A percentile compares a stretch with the other conserved stretches of the same genome.
phyloP scores from a whole-genome alignment of 352 stramenopile species.

The Globisporangium parvum region DNA sequence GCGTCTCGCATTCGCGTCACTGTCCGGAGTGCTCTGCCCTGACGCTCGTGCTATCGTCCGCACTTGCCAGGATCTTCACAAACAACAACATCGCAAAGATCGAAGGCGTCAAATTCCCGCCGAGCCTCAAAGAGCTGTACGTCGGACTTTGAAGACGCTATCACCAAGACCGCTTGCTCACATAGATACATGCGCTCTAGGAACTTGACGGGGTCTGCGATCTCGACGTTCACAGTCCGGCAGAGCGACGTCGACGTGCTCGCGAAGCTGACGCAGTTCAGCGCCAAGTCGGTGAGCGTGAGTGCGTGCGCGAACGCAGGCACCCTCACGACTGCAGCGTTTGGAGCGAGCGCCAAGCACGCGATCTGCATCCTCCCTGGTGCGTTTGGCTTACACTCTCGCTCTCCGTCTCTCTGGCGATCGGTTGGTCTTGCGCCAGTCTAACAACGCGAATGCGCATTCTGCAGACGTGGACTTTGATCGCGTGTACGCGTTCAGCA shows the following conservation, averaged over 20 bases:
- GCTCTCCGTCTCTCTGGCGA: no score
- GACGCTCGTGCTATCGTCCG: neutral
- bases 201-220: neutral
- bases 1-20: neutral
- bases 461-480: constrained; percentile 13
- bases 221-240: constrained; percentile 13
- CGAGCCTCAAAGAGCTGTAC: constrained; percentile 6
- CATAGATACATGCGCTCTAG: neutral
- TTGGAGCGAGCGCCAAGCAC: neutral
- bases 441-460: neutral
- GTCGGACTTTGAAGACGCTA: neutral
- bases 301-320: constrained; percentile 1
- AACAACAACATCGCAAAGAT: constrained; percentile 11
- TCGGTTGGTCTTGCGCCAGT: neutral
- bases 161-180: neutral
- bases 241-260: constrained; percentile 5
- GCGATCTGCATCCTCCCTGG: constrained; percentile 11
- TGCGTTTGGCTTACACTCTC: neutral
- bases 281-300: constrained; percentile 1
- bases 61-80: constrained; percentile 4
- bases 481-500: neutral
- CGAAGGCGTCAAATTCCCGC: constrained; percentile 13
- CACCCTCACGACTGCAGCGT: neutral
- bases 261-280: neutral
- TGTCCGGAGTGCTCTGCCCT: neutral